These are phyloP conservation scores for Phytophthora uliginosa DNA, from an alignment of 352 stramenopile species.

Conservation along the genomic window DNA sequence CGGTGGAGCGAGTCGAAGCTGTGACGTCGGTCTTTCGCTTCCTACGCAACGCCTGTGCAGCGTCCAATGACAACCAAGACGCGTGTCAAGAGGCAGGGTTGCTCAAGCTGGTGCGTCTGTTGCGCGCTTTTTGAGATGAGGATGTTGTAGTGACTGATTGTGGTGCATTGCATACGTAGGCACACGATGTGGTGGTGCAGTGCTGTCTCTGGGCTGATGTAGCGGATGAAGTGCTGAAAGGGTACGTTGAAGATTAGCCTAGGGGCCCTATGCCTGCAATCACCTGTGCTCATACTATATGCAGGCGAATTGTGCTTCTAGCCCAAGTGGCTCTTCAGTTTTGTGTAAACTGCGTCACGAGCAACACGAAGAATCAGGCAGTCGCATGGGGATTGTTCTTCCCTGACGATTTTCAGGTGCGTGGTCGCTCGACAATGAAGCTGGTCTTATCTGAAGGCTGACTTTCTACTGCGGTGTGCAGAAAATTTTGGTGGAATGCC, in stretches of 20 bases:
- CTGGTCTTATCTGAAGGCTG: background rate
- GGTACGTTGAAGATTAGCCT: constrained; percentile 33
- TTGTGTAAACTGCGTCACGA: constrained; percentile 72
- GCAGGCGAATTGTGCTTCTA: constrained; percentile 59
- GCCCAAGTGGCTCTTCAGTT: constrained; percentile 82
- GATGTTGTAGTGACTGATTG: background rate
- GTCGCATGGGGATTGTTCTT: constrained; percentile 74
- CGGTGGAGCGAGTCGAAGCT: constrained; percentile 17
- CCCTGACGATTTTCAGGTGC: constrained; percentile 74
- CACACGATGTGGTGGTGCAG: constrained; percentile 46
- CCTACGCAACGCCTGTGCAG: constrained; percentile 76
- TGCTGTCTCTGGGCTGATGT: constrained; percentile 73
- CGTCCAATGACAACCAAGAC: constrained; percentile 59
- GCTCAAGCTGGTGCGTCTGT: constrained; percentile 20
- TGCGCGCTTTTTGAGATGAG: background rate
- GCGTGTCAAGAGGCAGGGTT: constrained; percentile 40
- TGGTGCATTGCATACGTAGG: constrained; percentile 30
- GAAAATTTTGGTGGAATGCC: constrained; percentile 88
- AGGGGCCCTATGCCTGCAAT: background rate
- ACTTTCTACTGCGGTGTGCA: constrained; percentile 30
- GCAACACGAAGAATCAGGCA: constrained; percentile 54
- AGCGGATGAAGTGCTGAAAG: constrained; percentile 57
- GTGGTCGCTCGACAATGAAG: background rate
- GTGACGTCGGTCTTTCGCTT: constrained; percentile 71
- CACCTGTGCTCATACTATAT: constrained; percentile 11